Percentiles rank a stretch among this genome's conserved stretches.
These are phyloP conservation scores for Venturia asperata DNA, from an alignment of 2,329 filamentous ascomycete genomes.

Conservation along the genomic window DNA sequence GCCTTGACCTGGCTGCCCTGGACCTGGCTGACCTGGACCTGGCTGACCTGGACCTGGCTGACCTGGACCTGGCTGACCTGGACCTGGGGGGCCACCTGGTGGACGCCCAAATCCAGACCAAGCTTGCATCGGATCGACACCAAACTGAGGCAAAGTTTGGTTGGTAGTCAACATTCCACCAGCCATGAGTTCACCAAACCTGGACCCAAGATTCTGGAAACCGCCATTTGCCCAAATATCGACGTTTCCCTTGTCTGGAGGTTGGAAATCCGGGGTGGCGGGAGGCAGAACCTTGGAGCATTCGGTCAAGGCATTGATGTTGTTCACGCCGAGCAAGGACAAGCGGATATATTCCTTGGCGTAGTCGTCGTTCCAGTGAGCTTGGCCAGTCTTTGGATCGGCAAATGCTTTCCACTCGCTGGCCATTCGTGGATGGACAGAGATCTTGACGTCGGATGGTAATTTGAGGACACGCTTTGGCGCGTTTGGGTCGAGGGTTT, in stretches of 20 bases:
- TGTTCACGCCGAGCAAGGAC: constrained; percentile 26
- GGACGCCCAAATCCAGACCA: background rate
- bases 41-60: constrained; percentile 5
- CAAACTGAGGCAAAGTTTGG: background rate
- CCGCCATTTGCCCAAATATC: constrained; percentile 19
- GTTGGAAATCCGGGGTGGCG: background rate
- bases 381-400: constrained; percentile 17
- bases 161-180: background rate
- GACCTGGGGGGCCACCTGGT: background rate
- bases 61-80: no score
- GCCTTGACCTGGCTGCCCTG: no score
- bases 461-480: constrained; percentile 33
- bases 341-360: constrained; percentile 24
- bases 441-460: constrained; percentile 31
- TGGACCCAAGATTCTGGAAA: background rate
- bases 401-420: constrained; percentile 27
- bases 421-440: constrained; percentile 30
- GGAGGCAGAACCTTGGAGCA: constrained; percentile 25
- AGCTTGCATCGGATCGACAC: constrained; percentile 16
- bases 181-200: constrained; percentile 12
- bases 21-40: no score
- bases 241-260: constrained; percentile 14
- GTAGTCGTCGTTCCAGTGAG: constrained; percentile 24
- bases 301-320: constrained; percentile 26
- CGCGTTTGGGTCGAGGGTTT: constrained; percentile 26